phyloP scores from a whole-genome alignment of 2,329 filamentous ascomycete species.

The Cladosporium halotolerans region DNA sequence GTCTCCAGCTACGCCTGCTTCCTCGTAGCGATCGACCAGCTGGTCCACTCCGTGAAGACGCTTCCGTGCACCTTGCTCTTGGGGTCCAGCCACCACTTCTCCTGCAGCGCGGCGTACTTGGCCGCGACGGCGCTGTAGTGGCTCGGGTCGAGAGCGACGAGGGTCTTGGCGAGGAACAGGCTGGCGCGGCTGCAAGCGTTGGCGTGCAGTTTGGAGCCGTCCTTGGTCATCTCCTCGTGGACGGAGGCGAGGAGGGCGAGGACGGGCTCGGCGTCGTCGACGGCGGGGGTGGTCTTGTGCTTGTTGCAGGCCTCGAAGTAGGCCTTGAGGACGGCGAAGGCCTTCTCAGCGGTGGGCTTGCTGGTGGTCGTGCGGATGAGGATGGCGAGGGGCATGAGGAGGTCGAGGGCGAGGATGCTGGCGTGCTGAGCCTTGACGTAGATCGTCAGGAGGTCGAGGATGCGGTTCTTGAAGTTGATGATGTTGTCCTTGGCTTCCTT shows the following conservation, averaged over 20 bases:
- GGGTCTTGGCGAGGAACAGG: constrained; percentile 57
- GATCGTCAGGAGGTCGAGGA: constrained; percentile 79
- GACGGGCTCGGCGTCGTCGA: constrained; percentile 30
- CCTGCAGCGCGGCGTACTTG: constrained; percentile 39
- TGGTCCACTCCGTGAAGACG: constrained; percentile 43
- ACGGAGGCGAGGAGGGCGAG: constrained; percentile 58
- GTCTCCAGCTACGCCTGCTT: constrained; percentile 13
- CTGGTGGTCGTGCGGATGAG: constrained; percentile 70
- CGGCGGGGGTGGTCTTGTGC: constrained; percentile 34
- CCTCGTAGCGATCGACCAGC: constrained; percentile 34
- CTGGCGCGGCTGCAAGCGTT: constrained; percentile 69
- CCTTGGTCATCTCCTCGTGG: constrained; percentile 60
- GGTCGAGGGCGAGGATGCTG: constrained; percentile 59
- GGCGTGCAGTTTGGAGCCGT: constrained; percentile 62
- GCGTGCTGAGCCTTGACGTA: constrained; percentile 74
- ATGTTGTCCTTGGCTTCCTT: constrained; percentile 84
- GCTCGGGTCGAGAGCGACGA: constrained; percentile 45
- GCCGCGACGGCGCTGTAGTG: constrained; percentile 34
- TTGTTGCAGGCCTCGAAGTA: constrained; percentile 60
- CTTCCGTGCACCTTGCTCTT: constrained; percentile 37
- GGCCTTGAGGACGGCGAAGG: constrained; percentile 62
- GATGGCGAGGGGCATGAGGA: constrained; percentile 70
- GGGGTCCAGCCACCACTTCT: constrained; percentile 37
- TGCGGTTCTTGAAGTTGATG: constrained; percentile 88
- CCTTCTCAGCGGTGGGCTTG: constrained; percentile 69